phyloP scores from a whole-genome alignment of 1,284 basidiomycete genomes.

The Wallemia ichthyophaga region DNA sequence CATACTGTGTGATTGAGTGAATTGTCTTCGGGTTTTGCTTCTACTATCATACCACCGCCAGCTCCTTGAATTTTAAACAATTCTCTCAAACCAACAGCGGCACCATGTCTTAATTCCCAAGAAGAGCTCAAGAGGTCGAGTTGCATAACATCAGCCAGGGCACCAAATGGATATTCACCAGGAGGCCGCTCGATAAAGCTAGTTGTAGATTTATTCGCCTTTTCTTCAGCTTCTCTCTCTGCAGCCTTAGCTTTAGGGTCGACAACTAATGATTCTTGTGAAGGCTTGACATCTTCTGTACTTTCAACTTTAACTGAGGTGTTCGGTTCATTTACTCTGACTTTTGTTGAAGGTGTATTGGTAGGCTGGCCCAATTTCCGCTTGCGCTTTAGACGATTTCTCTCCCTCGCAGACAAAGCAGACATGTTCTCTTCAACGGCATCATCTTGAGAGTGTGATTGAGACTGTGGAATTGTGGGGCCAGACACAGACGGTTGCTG shows the following conservation, averaged over 20 bases:
- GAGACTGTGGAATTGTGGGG: slow-evolving; percentile 1
- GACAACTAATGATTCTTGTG: slow-evolving; percentile 9
- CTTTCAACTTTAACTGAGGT: slow-evolving; percentile 4
- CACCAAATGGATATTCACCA: slow-evolving; percentile 68
- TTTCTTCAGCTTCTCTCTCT: slow-evolving; percentile 9
- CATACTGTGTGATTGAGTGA: slow-evolving; percentile 40
- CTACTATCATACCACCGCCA: slow-evolving; percentile 37
- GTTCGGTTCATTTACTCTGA: slow-evolving; percentile 5
- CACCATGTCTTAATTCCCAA: slow-evolving; percentile 88
- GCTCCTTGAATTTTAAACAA: slow-evolving; percentile 58
- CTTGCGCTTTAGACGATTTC: slow-evolving; percentile 67
- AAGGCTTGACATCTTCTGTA: slow-evolving; percentile 6
- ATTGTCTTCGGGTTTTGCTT: slow-evolving; percentile 26
- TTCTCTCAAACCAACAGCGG: slow-evolving; percentile 69
- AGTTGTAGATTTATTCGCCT: slow-evolving; percentile 10
- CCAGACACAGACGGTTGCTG: background rate
- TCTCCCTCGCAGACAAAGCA: slow-evolving; percentile 48
- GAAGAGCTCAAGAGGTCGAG: slow-evolving; percentile 57
- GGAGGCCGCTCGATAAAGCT: slow-evolving; percentile 17
- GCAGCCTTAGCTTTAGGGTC: slow-evolving; percentile 16
- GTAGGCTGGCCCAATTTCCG: slow-evolving; percentile 27
- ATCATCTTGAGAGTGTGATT: too few relatives aligned
- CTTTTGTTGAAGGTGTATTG: slow-evolving; percentile 8
- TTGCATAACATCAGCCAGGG: slow-evolving; percentile 48
- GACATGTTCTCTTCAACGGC: slow-evolving; percentile 7